Evolutionary conservation across 1,139 yeast species (phyloP), one percentile per base, ranked within the genome.

Genomic region (Pichia sp.): DNA sequence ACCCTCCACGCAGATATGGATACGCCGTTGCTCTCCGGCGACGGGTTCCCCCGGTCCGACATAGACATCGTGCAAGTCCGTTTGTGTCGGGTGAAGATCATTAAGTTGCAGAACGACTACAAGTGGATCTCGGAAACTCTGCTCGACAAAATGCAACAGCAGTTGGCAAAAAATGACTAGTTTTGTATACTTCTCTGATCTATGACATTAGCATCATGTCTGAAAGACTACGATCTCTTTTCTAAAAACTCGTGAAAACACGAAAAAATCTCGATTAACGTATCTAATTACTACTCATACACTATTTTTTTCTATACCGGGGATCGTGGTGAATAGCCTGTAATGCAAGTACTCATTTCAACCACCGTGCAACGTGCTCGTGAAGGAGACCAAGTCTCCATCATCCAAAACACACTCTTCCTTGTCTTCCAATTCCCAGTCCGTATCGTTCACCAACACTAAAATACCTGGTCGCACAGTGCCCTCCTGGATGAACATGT

Each of bases 341-440:
- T 11, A 41, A 5, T 41, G 44, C 13, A 15, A 4, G 5, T 4
- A 41, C 26, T 41, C 15, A 15, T 16, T 41, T 6, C 23, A 92
- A 51, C 99, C 99, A 13, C 99, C 99, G 65, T 93, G 99, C 58
- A 93, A 75, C 3, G 99, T 93, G 51, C 96, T 87, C 5, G 97
- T 93, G 66, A 93, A 92, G 4, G 95, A 82, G 46, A 93, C 78
- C 32, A 82, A 78, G 70, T 93, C 99, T 15, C 89, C 86, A 49
- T 79, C 73, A 66, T 88, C 88, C 23, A 93, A 70, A 16, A 78
- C 81, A 64, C 90, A 90, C 8, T 81, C 86, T 64, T 88, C 93
- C 71, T 85, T 90, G 11, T 92, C 98, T 67, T 90, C 96, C 34
- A 93, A 72, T 66, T 93, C 99, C 99, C 99, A 93, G 71, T 93